Evolutionary conservation across 1,284 basidiomycete genomes (phyloP), one percentile per base, ranked within the genome.

Genomic region (Neonothopanus nambi): DNA sequence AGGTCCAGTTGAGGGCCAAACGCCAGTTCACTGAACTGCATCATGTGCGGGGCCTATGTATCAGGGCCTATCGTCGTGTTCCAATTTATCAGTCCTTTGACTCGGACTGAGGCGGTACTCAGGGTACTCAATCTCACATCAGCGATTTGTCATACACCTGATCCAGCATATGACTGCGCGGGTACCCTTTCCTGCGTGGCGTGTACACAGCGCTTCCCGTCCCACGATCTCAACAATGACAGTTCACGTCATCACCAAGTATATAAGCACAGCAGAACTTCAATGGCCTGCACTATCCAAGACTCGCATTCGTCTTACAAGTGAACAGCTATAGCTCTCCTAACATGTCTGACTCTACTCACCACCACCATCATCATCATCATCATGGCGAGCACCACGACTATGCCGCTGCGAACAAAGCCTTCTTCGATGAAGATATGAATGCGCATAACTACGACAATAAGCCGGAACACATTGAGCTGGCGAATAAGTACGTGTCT

Each of bases 331-430:
- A 30, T 18, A 28, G 33, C 17, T n/a, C 13, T 3, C 20, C 11
- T 11, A 28, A 28, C 26, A 48, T 40, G 36, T 17, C 47, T 11
- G 8, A 26, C 15, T 15, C 26, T 43, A 6, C 17, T 24, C 23
- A 4, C 39, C 35, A 23, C 28, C 13, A 17, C 39, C 41, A 40
- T 8, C 30, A 43, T 35, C 40, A 43, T 30, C 12, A 35, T 36
- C 36, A 28, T 43, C 40, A 37, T 17, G 45, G 39, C 3, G 45
- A 48, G 18, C 20, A 26, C 45, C 44, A 48, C 38, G 51, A 52
- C 23, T 43, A 48, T 35, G 37, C 48, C 21, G 37, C 47, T 24
- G 51, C 55, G 9, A 57, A 57, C 26, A 57, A 46, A 44, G 48
- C 33, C n/a, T 40, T 46, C 41, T 57, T 53, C 20, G 24, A 57